Base-by-base conservation (phyloP, 2,329 filamentous ascomycete genomes). In the Harringtonia lauricola region DNA sequence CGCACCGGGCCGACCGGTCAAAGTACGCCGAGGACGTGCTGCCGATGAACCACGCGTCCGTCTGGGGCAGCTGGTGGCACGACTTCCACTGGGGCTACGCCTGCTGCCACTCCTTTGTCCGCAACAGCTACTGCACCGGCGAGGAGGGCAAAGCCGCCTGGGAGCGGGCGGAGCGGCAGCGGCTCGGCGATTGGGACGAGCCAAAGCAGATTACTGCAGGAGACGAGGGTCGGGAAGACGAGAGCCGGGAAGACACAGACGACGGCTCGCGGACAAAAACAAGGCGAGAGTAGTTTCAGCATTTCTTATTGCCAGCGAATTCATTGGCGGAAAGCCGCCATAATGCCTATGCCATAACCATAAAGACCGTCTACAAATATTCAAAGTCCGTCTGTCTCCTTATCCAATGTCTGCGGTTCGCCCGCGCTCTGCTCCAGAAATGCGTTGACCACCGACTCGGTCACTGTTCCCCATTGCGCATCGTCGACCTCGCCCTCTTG, bases 61-160 rank as follows among this genome's bases (percentile, higher is more conserved):
- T 95, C 3, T 98, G 88, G 86, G 92, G 92, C 39, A 95, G 88
- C 56, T 98, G 92, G 92, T 98, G 92, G 92, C 77, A 80, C 42
- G 81, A 86, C 57, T 96, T 95, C 65, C 76, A 83, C 62, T 98
- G 92, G 92, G 92, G 92, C 2, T 98, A 95, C 62, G 76, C 85
- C 19, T 98, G 92, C 62, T 98, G 92, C 67, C 88, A 94, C 60
- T 95, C 88, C 0, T 82, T 80, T 19, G 77, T 94, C 49, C 95
- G 94, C 65, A 96, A 98, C 63, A 95, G 88, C 56, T 98, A 96
- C 57, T 98, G 92, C 62, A 96, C 90, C 0, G 92, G 92, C 22
- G 86, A 92, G 48, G 86, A 85, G 46, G 92, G 92, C 30, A 94
- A 80, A 60, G 67, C 66, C 48, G 89, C 87, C 1, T 88, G 86